Base-by-base conservation (phyloP, 192 early-diverging fungal species). In the Coemansia reversa region DNA sequence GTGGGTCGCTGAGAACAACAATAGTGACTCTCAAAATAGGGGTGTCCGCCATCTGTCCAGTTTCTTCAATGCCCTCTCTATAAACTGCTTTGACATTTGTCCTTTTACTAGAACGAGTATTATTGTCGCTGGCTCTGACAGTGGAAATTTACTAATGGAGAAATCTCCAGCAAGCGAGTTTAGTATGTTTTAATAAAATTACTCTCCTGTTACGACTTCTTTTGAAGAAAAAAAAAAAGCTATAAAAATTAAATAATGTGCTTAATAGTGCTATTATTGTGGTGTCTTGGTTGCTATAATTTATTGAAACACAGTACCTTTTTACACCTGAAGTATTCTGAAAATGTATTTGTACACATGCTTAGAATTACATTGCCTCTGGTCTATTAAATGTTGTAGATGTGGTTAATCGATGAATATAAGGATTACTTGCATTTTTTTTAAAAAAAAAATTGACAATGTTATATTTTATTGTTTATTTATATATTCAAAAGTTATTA, bases 51-150 rank as follows among this genome's bases (percentile, higher is more conserved):
- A 30, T 9, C 27, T 84, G 58, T 66, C 64, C 1, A 72, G 64
- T 57, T 67, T 76, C 53, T 77, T 80, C 63, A 84, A 84, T 24
- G 62, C 62, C 7, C 55, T 80, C 22, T 67, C 74, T 2, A 55
- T 84, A 32, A 80, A 74, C 61, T 75, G 77, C 64, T 55, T 84
- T 25, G 78, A 84, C 35, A 58, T 74, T 27, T 79, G 77, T 20
- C 71, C 74, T 9, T 73, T 64, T 23, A 74, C 74, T 14, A 58
- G 71, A 27, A 54, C 73, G 2, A 62, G 58, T 25, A 18, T 81
- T 30, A 55, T 84, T 4, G 67, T 81, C 53, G 82, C 82, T 9
- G 82, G 82, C 33, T 75, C 82, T 1, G 78, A 81, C 55, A 77
- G 74, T 50, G 78, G 70, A 24, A 84, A 81, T 51, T 28, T 84